Percentiles rank a stretch among this genome's conserved stretches.
These are phyloP conservation scores for Wickerhamomyces sp. DNA, from an alignment of 1,139 yeast species.

Conservation along the genomic window DNA sequence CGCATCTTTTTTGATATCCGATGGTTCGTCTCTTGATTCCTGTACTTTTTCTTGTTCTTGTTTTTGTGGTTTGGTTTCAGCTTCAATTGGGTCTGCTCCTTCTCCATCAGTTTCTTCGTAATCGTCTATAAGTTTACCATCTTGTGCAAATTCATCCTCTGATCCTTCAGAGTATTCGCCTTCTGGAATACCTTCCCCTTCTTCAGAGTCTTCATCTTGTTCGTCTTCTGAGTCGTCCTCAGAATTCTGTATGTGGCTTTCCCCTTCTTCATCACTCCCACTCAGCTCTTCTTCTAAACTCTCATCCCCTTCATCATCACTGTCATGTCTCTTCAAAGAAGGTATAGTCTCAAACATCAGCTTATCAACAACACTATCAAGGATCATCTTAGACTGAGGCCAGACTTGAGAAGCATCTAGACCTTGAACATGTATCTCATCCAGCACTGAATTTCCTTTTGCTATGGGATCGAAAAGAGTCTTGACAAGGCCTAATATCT, in stretches of 20 bases:
- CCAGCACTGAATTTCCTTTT: constrained; percentile 60
- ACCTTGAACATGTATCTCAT: constrained; percentile 80
- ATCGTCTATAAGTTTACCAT: constrained; percentile 15
- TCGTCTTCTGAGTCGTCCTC: constrained; percentile 24
- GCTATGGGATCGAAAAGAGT: constrained; percentile 61
- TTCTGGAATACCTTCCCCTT: constrained; percentile 6
- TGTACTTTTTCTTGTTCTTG: constrained; percentile 22
- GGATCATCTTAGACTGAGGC: constrained; percentile 85
- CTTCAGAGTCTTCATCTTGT: constrained; percentile 19
- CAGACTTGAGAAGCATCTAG: constrained; percentile 87
- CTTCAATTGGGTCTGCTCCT: constrained; percentile 14
- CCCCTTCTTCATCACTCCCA: constrained; percentile 22
- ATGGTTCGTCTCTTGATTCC: constrained; percentile 10
- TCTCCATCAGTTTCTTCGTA: constrained; percentile 21
- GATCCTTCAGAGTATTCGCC: too few relatives aligned
- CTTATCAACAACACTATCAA: constrained; percentile 62
- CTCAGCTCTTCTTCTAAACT: constrained; percentile 12
- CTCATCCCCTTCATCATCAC: constrained; percentile 13
- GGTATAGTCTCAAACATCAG: constrained; percentile 47
- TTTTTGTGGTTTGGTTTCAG: constrained; percentile 18
- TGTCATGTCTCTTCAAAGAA: constrained; percentile 30
- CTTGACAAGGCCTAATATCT: constrained; percentile 41
- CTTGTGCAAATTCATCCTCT: constrained; percentile 19
- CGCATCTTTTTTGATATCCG: constrained; percentile 20
- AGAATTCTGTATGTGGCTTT: constrained; percentile 11